A percentile compares a stretch with the other conserved stretches of the same genome.
phyloP scores from a whole-genome alignment of 1,284 basidiomycete species.

The Cryptococcus maquisensis region DNA sequence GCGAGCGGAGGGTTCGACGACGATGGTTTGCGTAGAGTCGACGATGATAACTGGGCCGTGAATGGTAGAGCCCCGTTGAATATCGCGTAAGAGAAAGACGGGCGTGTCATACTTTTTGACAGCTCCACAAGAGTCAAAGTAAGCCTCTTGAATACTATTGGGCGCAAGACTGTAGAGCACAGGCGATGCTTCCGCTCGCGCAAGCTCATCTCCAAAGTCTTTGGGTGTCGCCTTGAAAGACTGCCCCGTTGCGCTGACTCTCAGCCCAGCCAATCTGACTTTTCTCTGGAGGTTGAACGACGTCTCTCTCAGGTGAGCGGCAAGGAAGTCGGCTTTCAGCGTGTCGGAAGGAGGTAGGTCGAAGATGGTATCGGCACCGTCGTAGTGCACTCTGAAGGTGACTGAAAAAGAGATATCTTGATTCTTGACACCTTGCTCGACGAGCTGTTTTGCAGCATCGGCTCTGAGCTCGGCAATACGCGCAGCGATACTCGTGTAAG shows the following conservation, averaged over 20 bases:
- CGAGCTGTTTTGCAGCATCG: slow-evolving; percentile 30
- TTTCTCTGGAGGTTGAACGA: slow-evolving; percentile 41
- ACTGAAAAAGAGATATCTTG: slow-evolving; percentile 39
- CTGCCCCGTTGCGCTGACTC: slow-evolving; percentile 49
- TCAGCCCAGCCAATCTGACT: slow-evolving; percentile 50
- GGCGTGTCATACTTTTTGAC: slow-evolving; percentile 15
- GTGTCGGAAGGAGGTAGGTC: slow-evolving; percentile 38
- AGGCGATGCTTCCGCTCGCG: background rate
- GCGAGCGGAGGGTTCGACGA: slow-evolving; percentile 24
- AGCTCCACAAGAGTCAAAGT: slow-evolving; percentile 40
- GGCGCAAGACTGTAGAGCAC: background rate
- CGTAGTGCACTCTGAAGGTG: slow-evolving; percentile 27
- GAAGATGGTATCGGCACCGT: slow-evolving; percentile 46
- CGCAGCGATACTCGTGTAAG: slow-evolving; percentile 8
- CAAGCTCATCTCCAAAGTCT: slow-evolving; percentile 22
- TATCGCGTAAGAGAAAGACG: slow-evolving; percentile 14
- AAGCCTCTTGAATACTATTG: slow-evolving; percentile 24
- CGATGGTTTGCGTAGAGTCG: slow-evolving; percentile 28
- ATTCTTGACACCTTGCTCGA: slow-evolving; percentile 42
- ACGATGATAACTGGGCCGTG: slow-evolving; percentile 24
- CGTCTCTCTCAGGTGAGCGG: slow-evolving; percentile 40
- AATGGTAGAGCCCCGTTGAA: slow-evolving; percentile 4
- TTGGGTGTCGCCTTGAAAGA: slow-evolving; percentile 38
- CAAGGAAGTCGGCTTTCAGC: slow-evolving; percentile 15
- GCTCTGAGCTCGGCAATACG: slow-evolving; percentile 18